Percentiles rank a stretch among this genome's conserved stretches.
Evolutionary conservation across 2,329 filamentous ascomycete genomes (phyloP).

Genomic region (Colletotrichum sp.): DNA sequence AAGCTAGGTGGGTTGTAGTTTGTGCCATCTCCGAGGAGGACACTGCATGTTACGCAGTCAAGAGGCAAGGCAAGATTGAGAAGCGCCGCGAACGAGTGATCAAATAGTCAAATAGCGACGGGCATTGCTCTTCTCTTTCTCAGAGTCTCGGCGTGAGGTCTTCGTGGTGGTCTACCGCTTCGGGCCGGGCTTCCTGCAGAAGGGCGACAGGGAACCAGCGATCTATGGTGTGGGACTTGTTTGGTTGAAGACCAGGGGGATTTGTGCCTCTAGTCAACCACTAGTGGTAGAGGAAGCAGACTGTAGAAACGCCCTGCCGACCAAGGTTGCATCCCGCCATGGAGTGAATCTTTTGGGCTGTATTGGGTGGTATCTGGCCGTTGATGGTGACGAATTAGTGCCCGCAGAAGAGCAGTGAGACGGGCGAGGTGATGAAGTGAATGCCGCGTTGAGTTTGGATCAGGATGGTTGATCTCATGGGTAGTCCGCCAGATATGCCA

Average conservation of each 20-base stretch:
- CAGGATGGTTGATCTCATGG: neutral
- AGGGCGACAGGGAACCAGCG: neutral
- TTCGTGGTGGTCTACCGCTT: neutral
- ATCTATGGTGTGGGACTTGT: neutral
- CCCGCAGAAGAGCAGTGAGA: neutral
- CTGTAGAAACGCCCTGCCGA: neutral
- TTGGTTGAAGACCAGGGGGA: neutral
- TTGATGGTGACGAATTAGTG: neutral
- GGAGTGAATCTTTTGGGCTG: neutral
- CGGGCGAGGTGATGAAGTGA: neutral
- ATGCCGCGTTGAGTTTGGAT: neutral
- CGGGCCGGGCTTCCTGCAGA: slow-evolving; percentile 1
- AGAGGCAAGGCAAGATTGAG: neutral
- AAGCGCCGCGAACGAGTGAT: neutral
- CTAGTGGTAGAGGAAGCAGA: neutral
- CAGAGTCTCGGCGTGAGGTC: neutral
- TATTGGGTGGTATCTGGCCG: neutral
- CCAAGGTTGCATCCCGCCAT: slow-evolving; percentile 1
- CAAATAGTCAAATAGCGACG: neutral
- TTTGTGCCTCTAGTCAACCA: neutral
- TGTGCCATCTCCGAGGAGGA: neutral
- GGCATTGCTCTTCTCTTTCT: neutral
- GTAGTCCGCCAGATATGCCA: neutral
- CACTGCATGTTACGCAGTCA: neutral
- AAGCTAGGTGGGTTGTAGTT: neutral